Base-by-base conservation (phyloP, 305 asterid genomes). In the Fraxinus velutina region DNA sequence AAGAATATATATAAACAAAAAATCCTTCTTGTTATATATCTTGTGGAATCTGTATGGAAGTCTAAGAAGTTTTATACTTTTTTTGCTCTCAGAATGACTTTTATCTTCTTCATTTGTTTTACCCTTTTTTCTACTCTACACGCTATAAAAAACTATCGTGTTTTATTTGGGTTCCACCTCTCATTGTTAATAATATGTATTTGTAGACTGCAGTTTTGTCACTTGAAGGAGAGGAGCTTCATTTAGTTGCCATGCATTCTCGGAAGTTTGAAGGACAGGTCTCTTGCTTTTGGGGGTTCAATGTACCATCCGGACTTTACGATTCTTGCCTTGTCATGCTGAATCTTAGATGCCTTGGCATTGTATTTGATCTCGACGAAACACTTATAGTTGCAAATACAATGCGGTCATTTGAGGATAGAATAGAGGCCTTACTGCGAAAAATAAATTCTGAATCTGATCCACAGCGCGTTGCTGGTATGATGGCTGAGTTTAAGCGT, bases 311-410 rank as follows among this genome's bases (percentile, higher is more conserved):
- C 15, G 93, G 94, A 84, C 88, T 95, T 30, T 94, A 94, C 85
- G 84, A 86, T 83, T 95, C 96, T 77, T 92, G 97, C 89, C 95
- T 95, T 85, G 90, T 88, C 86, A 90, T 95, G 97, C 90, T 95
- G 86, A 94, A 95, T 86, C 97, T 92, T 78, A 91, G 99, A 89
- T 95, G 99, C 83, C 98, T 95, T 52, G 97, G 97, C 86, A 94
- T 95, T 70, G 98, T 95, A 52, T 95, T 95, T 87, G 99, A 95
- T 90, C 97, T 95, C 76, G 99, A 95, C 79, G 99, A 95, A 90
- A 95, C 99, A 22, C 97, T 95, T 68, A 86, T 94, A 76, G 99
- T 95, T 36, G 98, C 99, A 77, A 95, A 95, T 84, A 95, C 99
- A 72, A 87, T 95, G 97, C 93, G 98, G 13, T 95, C 99, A 6